phyloP scores from a whole-genome alignment of 2,329 filamentous ascomycete genomes.

The Zasmidium angulare region DNA sequence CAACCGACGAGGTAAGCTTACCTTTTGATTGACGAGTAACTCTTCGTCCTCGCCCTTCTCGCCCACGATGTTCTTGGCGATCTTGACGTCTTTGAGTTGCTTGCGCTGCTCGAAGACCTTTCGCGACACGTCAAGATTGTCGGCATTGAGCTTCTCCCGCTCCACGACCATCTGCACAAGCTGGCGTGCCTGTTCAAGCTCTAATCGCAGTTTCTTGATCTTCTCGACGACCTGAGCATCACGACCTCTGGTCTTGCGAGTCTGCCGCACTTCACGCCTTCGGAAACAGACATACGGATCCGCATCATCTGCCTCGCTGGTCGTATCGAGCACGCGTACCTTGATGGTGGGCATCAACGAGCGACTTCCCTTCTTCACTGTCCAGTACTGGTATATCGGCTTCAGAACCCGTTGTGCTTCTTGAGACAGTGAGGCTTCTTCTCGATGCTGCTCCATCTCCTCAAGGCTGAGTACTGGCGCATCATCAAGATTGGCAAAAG shows the following conservation, averaged over 20 bases:
- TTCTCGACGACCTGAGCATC: constrained; percentile 95
- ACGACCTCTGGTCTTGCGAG: constrained; percentile 88
- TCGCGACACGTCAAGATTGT: constrained; percentile 72
- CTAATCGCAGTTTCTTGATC: constrained; percentile 83
- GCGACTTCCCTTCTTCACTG: constrained; percentile 67
- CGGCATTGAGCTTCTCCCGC: constrained; percentile 76
- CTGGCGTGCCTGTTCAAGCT: constrained; percentile 84
- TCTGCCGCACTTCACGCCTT: constrained; percentile 88
- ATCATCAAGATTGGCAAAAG: constrained; percentile 86
- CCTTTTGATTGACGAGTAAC: constrained; percentile 81
- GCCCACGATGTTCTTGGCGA: constrained; percentile 74
- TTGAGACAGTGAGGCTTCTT: constrained; percentile 51
- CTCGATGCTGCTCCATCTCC: constrained; percentile 63
- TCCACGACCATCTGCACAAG: constrained; percentile 75
- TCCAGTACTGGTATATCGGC: constrained; percentile 89
- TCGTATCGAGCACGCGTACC: constrained; percentile 71
- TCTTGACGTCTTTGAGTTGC: constrained; percentile 83
- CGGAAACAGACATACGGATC: constrained; percentile 99
- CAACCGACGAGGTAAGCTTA: constrained; percentile 49
- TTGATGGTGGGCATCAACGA: constrained; percentile 78
- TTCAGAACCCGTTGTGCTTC: constrained; percentile 64
- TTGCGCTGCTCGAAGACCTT: constrained; percentile 79
- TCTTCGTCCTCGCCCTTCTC: constrained; percentile 93
- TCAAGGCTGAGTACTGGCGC: constrained; percentile 67
- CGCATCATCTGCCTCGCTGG: constrained; percentile 89